phyloP scores from a whole-genome alignment of 805 yeast genomes.

The Candida boleticola region DNA sequence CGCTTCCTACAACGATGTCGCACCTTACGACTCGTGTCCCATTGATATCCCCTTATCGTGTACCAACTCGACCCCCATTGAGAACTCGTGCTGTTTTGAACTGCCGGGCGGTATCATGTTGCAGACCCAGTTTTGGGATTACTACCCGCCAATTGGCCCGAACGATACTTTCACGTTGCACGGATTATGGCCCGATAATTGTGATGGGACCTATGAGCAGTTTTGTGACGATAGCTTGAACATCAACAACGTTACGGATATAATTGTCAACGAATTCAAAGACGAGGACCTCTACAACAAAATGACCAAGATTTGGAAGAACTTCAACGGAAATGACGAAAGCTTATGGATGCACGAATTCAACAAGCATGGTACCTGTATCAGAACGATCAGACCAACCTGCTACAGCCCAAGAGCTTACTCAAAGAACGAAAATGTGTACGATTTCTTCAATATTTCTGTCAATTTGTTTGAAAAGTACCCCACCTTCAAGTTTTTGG shows the following conservation, averaged over 20 bases:
- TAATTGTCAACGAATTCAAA: slow-evolving; percentile 24
- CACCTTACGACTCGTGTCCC: slow-evolving; percentile 12
- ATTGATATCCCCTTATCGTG: slow-evolving; percentile 21
- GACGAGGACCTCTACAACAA: slow-evolving; percentile 24
- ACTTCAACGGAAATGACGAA: slow-evolving; percentile 31
- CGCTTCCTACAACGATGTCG: not conserved
- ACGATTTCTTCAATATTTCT: slow-evolving; percentile 30
- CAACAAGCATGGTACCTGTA: slow-evolving; percentile 45
- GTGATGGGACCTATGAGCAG: slow-evolving; percentile 38
- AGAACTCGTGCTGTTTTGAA: slow-evolving; percentile 48
- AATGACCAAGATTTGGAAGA: slow-evolving; percentile 32
- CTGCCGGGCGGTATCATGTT: slow-evolving; percentile 38
- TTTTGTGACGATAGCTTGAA: slow-evolving; percentile 33
- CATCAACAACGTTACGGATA: slow-evolving; percentile 23
- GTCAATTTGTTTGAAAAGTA: slow-evolving; percentile 30
- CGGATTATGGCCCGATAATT: slow-evolving; percentile 44
- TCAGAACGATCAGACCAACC: slow-evolving; percentile 33
- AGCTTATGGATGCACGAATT: slow-evolving; percentile 42
- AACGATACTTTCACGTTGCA: slow-evolving; percentile 40
- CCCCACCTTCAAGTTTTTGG: slow-evolving; percentile 36
- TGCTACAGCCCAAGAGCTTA: slow-evolving; percentile 28
- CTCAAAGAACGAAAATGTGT: slow-evolving; percentile 20
- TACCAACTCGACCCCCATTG: slow-evolving; percentile 35
- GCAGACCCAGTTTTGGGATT: slow-evolving; percentile 44
- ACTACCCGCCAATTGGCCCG: slow-evolving; percentile 31